Evolutionary conservation across 139 green algal species (phyloP).

Genomic region (Gonium pectorale): DNA sequence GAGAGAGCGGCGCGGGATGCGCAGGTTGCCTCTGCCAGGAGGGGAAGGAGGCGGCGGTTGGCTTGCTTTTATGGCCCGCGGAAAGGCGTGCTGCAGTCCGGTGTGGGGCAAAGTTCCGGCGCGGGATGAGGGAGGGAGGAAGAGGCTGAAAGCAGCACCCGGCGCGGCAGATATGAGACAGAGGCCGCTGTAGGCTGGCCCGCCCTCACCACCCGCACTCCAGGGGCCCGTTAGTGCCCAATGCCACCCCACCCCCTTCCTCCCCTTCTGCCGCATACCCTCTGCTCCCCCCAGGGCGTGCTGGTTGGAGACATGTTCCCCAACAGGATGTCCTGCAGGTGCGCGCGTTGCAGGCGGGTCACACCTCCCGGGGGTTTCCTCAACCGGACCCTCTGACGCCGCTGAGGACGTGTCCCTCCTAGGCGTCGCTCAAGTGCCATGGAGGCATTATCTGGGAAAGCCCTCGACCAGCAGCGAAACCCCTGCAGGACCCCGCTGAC

Average conservation of each 20-base stretch:
- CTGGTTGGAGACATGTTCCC: constrained; percentile 90
- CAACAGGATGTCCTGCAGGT: constrained; percentile 93
- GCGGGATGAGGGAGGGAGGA: too few relatives aligned
- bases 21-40: too few relatives aligned
- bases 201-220: not conserved
- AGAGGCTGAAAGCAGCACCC: too few relatives aligned
- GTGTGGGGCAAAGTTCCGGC: not conserved
- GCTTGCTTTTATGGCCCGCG: not conserved
- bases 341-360: not conserved
- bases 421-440: too few relatives aligned
- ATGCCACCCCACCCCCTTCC: not conserved
- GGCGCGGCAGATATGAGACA: too few relatives aligned
- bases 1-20: too few relatives aligned
- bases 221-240: not conserved
- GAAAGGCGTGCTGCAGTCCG: not conserved
- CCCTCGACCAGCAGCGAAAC: too few relatives aligned
- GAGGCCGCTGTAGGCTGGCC: not conserved
- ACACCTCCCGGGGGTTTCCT: not conserved
- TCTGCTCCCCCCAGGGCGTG: constrained; percentile 70
- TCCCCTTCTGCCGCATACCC: not conserved
- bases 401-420: too few relatives aligned
- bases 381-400: not conserved
- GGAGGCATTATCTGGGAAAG: too few relatives aligned
- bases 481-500: not conserved
- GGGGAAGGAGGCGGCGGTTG: not conserved